Base-by-base conservation (phyloP, 257 asterid species). In the Linaria vulgaris region DNA sequence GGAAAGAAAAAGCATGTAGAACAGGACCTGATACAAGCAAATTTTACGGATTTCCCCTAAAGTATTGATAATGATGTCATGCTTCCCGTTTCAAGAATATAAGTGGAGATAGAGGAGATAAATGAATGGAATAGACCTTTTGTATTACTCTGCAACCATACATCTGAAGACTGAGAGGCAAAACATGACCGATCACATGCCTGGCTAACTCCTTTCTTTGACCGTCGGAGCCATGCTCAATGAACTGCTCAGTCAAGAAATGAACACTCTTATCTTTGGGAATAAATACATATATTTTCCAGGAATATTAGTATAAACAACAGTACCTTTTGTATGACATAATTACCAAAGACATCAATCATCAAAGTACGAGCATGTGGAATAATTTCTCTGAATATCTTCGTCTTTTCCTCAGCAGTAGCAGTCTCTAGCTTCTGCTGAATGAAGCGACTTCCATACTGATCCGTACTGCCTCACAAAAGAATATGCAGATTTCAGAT, bases 121-220 rank as follows among this genome's bases (percentile, higher is more conserved):
- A 70, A 63, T 77, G 37, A 25, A 11, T 48, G 62, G 68, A 25
- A 56, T 30, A 59, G 41, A 92, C 97, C 97, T 92, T 92, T 73
- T 92, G 99, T 71, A 89, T 78, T 50, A 92, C 97, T 82, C 99
- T 78, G 89, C 99, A 92, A 48, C 99, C 97, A 72, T 89, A 92
- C 91, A 83, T 89, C 67, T 92, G 99, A 60, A 92, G 85, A 76
- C 89, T 87, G 63, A 92, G 87, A 59, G 94, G 79, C 79, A 92
- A 75, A 77, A 92, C 88, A 72, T 87, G 94, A 51, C 97, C 91
- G 51, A 85, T 72, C 52, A 87, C 79, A 74, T 83, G 94, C 56
- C 55, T 74, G 5, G 95, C 91, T 52, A 92, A 72, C 79, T 92
- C 97, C 66, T 79, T 82, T 59, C 90, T 73, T 67, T 89, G 97